Percentiles rank a stretch among this genome's conserved stretches.
Conservation (phyloP, 2,329 filamentous ascomycete genomes). For the Aspergillus texensis region DNA sequence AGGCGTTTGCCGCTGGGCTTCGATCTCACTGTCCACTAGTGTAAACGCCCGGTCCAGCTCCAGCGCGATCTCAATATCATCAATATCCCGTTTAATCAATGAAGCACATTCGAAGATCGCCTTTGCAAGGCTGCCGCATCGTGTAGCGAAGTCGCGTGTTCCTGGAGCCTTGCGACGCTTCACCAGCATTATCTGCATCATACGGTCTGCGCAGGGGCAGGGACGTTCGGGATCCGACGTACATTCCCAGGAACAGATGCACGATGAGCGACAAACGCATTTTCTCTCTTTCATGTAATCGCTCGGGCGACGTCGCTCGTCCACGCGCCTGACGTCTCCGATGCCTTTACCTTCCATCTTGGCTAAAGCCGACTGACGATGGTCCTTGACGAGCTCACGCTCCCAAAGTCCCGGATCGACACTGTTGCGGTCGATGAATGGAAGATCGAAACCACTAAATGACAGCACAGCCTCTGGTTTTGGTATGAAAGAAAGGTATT, state of each 20-base stretch:
- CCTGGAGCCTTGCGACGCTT: conserved; percentile 25
- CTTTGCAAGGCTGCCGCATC: conserved; percentile 32
- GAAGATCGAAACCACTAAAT: conserved; percentile 23
- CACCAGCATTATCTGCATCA: conserved; percentile 34
- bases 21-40: conserved; percentile 33
- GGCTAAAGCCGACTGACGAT: conserved; percentile 37
- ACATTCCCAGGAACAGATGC: conserved; percentile 37
- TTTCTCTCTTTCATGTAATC: conserved; percentile 34
- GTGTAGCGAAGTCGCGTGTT: conserved; percentile 18
- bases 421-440: conserved; percentile 26
- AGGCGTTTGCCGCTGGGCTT: conserved; percentile 28
- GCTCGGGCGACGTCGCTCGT: conserved; percentile 27
- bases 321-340: conserved; percentile 37
- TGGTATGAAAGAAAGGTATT: conserved; percentile 34
- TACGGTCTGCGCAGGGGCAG: conserved; percentile 42
- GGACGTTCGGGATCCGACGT: conserved; percentile 30
- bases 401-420: conserved; percentile 26
- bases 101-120: conserved; percentile 36
- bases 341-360: conserved; percentile 38
- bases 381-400: conserved; percentile 29
- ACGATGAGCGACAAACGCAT: conserved; percentile 39
- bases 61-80: conserved; percentile 23
- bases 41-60: conserved; percentile 29
- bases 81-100: conserved; percentile 24
- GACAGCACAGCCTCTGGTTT: conserved; percentile 17